These are phyloP conservation scores for Chlorella sp. DNA, from an alignment of 139 green algal species.

Conservation along the genomic window DNA sequence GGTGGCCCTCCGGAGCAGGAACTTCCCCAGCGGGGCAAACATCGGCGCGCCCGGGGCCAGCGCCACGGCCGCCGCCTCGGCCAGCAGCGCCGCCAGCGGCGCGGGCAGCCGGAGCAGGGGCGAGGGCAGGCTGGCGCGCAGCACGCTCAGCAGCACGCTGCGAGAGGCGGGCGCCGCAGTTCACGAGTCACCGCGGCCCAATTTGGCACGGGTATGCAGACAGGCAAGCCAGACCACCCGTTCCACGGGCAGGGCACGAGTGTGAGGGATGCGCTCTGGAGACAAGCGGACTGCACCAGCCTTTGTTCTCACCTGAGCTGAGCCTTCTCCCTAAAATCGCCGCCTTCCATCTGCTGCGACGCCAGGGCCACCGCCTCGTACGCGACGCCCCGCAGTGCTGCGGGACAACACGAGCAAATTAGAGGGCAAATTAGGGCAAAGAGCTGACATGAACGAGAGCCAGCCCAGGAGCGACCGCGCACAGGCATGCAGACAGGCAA, in stretches of 20 bases:
- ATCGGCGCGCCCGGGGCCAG: constrained; percentile 43
- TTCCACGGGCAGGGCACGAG: background rate
- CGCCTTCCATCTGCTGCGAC: constrained; percentile 8
- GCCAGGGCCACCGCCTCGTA: constrained; percentile 21
- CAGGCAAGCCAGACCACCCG: background rate
- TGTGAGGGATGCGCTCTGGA: background rate
- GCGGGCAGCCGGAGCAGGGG: constrained; percentile 59
- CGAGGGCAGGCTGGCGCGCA: constrained; percentile 40
- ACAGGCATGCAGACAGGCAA: background rate
- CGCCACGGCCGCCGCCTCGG: constrained; percentile 57
- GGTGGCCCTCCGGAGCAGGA: constrained; percentile 43
- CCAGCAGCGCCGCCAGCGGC: constrained; percentile 47
- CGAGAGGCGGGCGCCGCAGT: background rate
- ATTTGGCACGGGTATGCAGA: background rate
- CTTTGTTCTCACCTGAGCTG: constrained; percentile 26
- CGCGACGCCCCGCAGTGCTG: constrained; percentile 9
- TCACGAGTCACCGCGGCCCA: background rate
- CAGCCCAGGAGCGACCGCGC: too few relatives aligned
- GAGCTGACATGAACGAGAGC: too few relatives aligned
- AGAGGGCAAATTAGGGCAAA: too few relatives aligned
- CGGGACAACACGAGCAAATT: too few relatives aligned
- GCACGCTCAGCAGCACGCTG: constrained; percentile 48
- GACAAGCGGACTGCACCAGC: background rate
- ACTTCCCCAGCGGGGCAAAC: constrained; percentile 47
- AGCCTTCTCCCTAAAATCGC: constrained; percentile 9